A percentile compares a stretch with the other conserved stretches of the same genome.
Evolutionary conservation across 495 filamentous ascomycete species (phyloP).

Genomic region (Pyronema omphalodes): DNA sequence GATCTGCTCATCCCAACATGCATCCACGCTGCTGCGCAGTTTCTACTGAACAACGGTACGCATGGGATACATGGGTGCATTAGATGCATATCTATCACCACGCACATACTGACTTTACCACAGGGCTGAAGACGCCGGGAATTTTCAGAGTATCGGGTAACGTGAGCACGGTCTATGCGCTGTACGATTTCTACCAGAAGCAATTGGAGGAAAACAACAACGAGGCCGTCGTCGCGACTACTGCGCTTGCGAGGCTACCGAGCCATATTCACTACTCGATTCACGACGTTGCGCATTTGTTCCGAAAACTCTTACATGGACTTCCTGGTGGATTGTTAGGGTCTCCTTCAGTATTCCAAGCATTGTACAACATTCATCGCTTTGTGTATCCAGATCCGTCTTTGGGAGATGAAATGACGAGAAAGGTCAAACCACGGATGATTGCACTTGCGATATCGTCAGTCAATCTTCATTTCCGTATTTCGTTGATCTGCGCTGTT

Average conservation of each 20-base stretch:
- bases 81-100: neutral
- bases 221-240: slow-evolving; percentile 33
- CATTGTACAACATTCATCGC: slow-evolving; percentile 42
- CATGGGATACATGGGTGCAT: neutral
- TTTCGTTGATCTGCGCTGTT: slow-evolving; percentile 46
- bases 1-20: slow-evolving; percentile 53
- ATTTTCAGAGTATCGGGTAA: slow-evolving; percentile 50
- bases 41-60: slow-evolving; percentile 49
- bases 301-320: slow-evolving; percentile 51
- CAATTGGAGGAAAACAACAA: slow-evolving; percentile 31
- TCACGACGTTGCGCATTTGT: slow-evolving; percentile 54
- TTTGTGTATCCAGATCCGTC: slow-evolving; percentile 35
- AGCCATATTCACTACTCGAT: slow-evolving; percentile 35
- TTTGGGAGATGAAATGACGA: slow-evolving; percentile 31
- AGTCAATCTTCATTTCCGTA: slow-evolving; percentile 37
- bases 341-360: slow-evolving; percentile 44
- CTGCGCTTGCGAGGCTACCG: slow-evolving; percentile 36
- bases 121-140: slow-evolving; percentile 34
- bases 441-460: slow-evolving; percentile 45
- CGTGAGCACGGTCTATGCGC: slow-evolving; percentile 32
- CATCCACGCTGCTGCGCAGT: slow-evolving; percentile 50
- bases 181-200: slow-evolving; percentile 44
- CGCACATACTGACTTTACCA: slow-evolving; percentile 1
- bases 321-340: slow-evolving; percentile 61
- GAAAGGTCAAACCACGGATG: slow-evolving; percentile 37